Evolutionary conservation across 1,139 yeast species (phyloP), one percentile per base, ranked within the genome.

Genomic region (Arxiozyma bovina): DNA sequence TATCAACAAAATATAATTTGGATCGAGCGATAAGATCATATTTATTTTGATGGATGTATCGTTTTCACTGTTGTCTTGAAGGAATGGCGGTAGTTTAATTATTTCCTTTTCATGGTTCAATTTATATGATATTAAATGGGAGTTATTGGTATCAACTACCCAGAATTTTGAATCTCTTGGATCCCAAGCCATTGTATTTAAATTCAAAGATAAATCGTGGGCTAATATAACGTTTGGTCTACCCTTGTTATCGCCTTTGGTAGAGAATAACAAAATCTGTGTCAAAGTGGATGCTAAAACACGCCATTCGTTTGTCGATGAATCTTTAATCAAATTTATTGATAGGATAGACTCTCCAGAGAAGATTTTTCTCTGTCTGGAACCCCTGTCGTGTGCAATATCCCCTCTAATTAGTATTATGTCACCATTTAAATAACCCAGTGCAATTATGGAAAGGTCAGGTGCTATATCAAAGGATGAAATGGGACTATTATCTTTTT

Each of bases 381-480:
- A 82, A 0, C 99, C 99, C 56, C 96, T 73, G 65, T 94, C 99
- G 61, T 93, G 80, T 2, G 87, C 64, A 48, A 94, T 71, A 68
- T 93, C 99, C 7, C 99, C 99, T 58, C 98, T 72, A 0, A 91
- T 80, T 4, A 91, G 73, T 7, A 91, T 74, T 2, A 91, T 93
- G 30, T 83, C 78, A 8, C 99, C 99, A 68, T 90, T 87, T 22
- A 95, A 85, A 66, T 83, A 90, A 0, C 99, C 98, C 42, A 90
- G 73, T 0, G 87, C 95, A 5, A 89, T 68, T 53, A 89, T 80
- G 0, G 87, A 75, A 55, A 83, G 75, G 60, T 84, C 87, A 3
- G 68, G 62, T 42, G 81, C 78, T 54, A 80, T 73, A 27, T 78
- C 76, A 57, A 87, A 78, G 44, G 87, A 81, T 12, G 95, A 82